Evolutionary conservation across 257 asterid species (phyloP), one percentile per base, ranked within the genome.

Genomic region (Phtheirospermum japonicum): DNA sequence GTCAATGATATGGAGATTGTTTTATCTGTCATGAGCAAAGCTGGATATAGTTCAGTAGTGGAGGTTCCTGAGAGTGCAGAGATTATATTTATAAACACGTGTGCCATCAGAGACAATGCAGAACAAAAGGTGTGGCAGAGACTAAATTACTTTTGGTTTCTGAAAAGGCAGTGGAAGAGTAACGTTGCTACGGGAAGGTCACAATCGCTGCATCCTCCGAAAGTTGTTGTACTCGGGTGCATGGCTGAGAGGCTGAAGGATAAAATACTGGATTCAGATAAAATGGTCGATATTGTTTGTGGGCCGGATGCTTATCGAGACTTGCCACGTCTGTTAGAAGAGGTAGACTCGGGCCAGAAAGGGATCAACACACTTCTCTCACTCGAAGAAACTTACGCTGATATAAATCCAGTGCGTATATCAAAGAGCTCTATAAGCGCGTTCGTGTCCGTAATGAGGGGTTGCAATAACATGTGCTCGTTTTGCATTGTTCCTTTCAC

Each of bases 171-270:
- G 0, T 93, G 97, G 99, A 93, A 89, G 84, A 87, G 79, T 69
- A 93, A 93, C 79, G 96, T 93, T 62, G 82, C 93, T 57, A 70
- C 13, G 42, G 99, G 99, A 69, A 85, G 99, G 77, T 93, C 99
- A 20, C 82, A 83, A 53, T 92, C 99, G 39, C 59, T 73, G 55
- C 89, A 63, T 74, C 97, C 97, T 72, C 99, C 99, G 0, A 92
- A 89, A 82, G 95, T 92, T 52, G 97, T 92, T 62, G 99, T 92
- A 32, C 77, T 92, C 11, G 97, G 99, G 11, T 92, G 99, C 67
- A 92, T 86, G 99, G 99, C 99, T 17, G 97, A 92, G 87, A 87
- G 97, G 80, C 80, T 92, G 66, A 92, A 92, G 85, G 99, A 92
- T 14, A 92, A 92, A 75, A 89, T 92, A 76, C 71, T 92, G 77